Conservation (phyloP, 2,329 filamentous ascomycete genomes). For the Harringtonia aguacate region DNA sequence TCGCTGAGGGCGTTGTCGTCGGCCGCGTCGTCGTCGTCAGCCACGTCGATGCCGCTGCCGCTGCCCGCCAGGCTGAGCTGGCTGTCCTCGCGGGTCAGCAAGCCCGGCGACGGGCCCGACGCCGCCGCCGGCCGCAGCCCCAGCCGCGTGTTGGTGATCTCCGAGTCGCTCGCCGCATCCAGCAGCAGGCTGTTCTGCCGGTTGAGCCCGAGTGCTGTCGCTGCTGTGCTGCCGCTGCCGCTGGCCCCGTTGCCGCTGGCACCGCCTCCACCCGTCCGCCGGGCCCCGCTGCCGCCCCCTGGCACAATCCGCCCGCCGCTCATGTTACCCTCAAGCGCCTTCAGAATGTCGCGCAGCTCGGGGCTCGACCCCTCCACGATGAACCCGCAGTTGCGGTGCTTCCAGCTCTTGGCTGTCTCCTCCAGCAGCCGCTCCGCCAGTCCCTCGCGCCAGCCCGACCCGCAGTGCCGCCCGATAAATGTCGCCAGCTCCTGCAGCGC, state of each 20-base stretch:
- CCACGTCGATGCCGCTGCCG: too few relatives aligned
- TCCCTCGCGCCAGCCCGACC: slow-evolving; percentile 91
- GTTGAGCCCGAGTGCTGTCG: slow-evolving; percentile 25
- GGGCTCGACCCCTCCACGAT: slow-evolving; percentile 78
- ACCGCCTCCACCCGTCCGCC: too few relatives aligned
- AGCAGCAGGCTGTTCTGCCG: slow-evolving; percentile 56
- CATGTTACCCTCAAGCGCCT: slow-evolving; percentile 79
- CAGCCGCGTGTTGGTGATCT: slow-evolving; percentile 41
- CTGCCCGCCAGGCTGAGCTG: slow-evolving; percentile 53
- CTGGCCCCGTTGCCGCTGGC: slow-evolving; percentile 28
- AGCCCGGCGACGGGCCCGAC: slow-evolving; percentile 8
- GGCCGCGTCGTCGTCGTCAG: slow-evolving; percentile 30
- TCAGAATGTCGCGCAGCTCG: slow-evolving; percentile 71
- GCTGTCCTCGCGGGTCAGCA: slow-evolving; percentile 46
- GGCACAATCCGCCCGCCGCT: slow-evolving; percentile 58
- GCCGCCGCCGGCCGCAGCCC: slow-evolving; percentile 34
- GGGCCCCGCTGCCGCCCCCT: slow-evolving; percentile 34
- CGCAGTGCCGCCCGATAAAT: slow-evolving; percentile 90
- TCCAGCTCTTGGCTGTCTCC: slow-evolving; percentile 86
- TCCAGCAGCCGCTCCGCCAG: slow-evolving; percentile 87
- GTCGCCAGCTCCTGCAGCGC: slow-evolving; percentile 74
- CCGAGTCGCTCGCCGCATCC: slow-evolving; percentile 38
- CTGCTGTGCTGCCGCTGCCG: not conserved
- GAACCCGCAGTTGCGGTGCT: slow-evolving; percentile 75
- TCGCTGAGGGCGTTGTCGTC: slow-evolving; percentile 54